Base-by-base conservation (phyloP, 441 rosid genomes). In the Theobroma grandiflorum region DNA sequence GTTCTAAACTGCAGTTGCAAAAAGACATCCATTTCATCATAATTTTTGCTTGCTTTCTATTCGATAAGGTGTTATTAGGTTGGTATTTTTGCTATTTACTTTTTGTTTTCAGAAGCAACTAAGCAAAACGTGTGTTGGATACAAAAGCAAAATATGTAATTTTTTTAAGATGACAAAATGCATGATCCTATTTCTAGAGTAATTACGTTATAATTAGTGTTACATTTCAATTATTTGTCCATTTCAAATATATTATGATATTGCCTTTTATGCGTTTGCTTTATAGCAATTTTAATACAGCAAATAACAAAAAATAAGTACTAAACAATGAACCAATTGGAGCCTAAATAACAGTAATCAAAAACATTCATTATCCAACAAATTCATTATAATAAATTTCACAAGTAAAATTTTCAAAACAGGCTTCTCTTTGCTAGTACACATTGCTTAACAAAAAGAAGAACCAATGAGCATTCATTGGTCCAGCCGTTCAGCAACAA, bases 381-480 rank as follows among this genome's bases (percentile, higher is more conserved):
- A 72, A 52, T 40, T 37, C 64, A 37, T 55, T 50, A 8, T 72
- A 26, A 72, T 72, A 33, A 52, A 50, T 33, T 69, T 33, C 45
- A 53, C 10, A 37, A 58, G 76, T 37, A 53, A 37, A 18, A 53
- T 35, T 72, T 52, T 52, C 47, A 53, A 35, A 53, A 16, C 1
- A n/a, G 37, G 26, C 1, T 55, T 2, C 31, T 50, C 63, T 37
- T 53, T 72, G 47, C 18, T 4, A 33, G 75, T 71, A 49, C 38
- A 68, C 35, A 45, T 68, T 35, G 22, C 37, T 68, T 12, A 68
- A 45, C 16, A 45, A n/a, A 43, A 20, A 18, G 45, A 45, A 69
- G 57, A 40, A 49, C 75, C 57, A 42, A 49, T 9, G 15, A 50
- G 33, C 31, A n/a, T 37, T 72, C 35, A 72, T 49, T 5, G 76